Conservation (phyloP, 768 basidiomycete genomes). For the Cyclocybe cylindracea region DNA sequence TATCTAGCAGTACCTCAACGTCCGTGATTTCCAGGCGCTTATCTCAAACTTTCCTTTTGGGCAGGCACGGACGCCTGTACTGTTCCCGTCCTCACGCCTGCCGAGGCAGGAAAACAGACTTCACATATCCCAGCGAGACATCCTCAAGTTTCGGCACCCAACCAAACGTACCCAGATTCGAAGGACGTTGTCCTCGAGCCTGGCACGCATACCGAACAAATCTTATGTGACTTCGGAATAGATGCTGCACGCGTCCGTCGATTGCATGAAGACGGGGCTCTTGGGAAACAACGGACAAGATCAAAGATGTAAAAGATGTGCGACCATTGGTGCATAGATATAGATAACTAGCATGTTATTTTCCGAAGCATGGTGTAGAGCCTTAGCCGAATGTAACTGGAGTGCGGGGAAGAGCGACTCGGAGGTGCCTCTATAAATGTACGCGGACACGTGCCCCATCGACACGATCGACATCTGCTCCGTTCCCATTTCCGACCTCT, state of each 20-base stretch:
- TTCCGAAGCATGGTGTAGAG: neutral
- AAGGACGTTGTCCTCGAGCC: slow-evolving; percentile 32
- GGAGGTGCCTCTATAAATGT: neutral
- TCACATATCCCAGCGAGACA: slow-evolving; percentile 52
- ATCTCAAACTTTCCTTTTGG: neutral
- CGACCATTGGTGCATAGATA: neutral
- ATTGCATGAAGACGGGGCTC: slow-evolving; percentile 48
- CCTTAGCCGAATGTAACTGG: neutral
- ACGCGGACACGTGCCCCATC: neutral
- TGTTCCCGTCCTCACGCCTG: slow-evolving; percentile 64
- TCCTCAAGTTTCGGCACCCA: slow-evolving; percentile 36
- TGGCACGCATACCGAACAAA: slow-evolving; percentile 54
- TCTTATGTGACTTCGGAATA: slow-evolving; percentile 55
- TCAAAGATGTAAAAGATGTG: slow-evolving; percentile 12
- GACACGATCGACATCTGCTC: neutral
- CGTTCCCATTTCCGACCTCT: neutral
- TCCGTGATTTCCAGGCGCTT: neutral
- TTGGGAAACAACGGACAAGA: slow-evolving; percentile 33
- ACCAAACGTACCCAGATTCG: neutral
- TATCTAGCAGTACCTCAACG: neutral
- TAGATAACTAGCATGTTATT: neutral
- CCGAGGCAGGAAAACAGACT: slow-evolving; percentile 55
- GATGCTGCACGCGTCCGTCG: slow-evolving; percentile 35
- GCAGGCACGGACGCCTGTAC: slow-evolving; percentile 73
- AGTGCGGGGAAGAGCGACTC: neutral